Evolutionary conservation across 139 green algal species (phyloP), one percentile per base, ranked within the genome.

Genomic region (Closterium sp.): DNA sequence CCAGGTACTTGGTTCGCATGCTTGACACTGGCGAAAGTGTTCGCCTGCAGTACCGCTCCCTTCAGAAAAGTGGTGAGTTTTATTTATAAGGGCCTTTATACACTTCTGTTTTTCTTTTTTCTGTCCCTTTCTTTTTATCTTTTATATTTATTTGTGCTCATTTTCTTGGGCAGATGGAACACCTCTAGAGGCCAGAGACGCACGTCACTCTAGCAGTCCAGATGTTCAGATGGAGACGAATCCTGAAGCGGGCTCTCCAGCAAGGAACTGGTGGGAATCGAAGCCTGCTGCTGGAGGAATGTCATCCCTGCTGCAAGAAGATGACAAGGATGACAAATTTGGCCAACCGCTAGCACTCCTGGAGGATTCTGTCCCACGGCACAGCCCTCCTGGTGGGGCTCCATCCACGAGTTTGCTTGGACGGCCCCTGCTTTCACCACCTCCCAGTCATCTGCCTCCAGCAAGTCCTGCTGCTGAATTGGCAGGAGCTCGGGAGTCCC

Each of bases 1-100:
- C 2, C 88, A 91, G 88, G 89, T 94, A 94, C 91, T 16, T 92
- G 76, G 91, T 94, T 23, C 87, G 76, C 21, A 93, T 87, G 32
- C 25, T 91, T n/a, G 91, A 93, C 88, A 81, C 34, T 32, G 91
- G 91, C 5, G 91, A 93, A 84, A 93, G 86, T 64, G 86, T 93
- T 31, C 86, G 91, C 9, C 88, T 93, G 86, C 91, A 93, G 16
- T 93, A 93, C 30, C 91, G 91, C 31, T 93, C 91, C 7, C 91
- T 93, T 33, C 32, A 91, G 30, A 86, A 86, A 33, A 86, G 30
- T 86, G 83, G 83, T 86, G 83, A 76, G 55, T 76, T 12, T 19
- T 2, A 76, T 76, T 2, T 28, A 10, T 66, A 6, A 66, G 12
- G 23, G 12, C 12, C 55, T 28, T 76, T 66, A 28, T 76, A 28